Conservation (phyloP, 257 asterid species). For the Scutellaria barbata region DNA sequence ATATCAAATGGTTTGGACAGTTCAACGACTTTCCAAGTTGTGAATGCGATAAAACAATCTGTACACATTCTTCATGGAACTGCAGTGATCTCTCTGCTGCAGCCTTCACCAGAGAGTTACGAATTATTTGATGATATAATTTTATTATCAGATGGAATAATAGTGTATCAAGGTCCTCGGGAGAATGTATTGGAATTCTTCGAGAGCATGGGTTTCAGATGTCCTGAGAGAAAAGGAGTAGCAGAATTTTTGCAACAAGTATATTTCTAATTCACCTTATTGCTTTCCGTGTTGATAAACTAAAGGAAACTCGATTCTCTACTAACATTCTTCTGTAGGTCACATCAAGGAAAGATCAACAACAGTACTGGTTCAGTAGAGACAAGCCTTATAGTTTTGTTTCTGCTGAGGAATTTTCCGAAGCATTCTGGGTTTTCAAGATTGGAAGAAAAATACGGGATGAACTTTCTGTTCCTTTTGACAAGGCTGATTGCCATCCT, state of each 20-base stretch:
- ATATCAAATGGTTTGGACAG: slow-evolving; percentile 89
- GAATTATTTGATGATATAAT: slow-evolving; percentile 77
- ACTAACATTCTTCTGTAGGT: slow-evolving; percentile 45
- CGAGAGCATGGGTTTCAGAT: slow-evolving; percentile 72
- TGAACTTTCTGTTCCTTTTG: slow-evolving; percentile 65
- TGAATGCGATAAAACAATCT: slow-evolving; percentile 64
- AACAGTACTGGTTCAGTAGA: slow-evolving; percentile 64
- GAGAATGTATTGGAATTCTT: slow-evolving; percentile 69
- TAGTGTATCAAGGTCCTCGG: slow-evolving; percentile 85
- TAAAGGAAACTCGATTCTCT: background rate
- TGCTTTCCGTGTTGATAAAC: background rate
- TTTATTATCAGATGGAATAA: slow-evolving; percentile 67
- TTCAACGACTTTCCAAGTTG: slow-evolving; percentile 79
- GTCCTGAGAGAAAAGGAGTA: slow-evolving; percentile 83
- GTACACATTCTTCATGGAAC: slow-evolving; percentile 79
- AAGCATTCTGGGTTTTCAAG: slow-evolving; percentile 61
- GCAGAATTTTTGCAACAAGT: slow-evolving; percentile 92
- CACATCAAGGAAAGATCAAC: slow-evolving; percentile 82
- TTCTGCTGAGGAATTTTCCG: slow-evolving; percentile 57
- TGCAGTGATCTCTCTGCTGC: slow-evolving; percentile 75
- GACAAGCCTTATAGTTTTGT: slow-evolving; percentile 54
- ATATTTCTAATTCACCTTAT: slow-evolving; percentile 17
- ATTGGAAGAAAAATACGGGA: slow-evolving; percentile 59
- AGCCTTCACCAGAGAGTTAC: slow-evolving; percentile 83
- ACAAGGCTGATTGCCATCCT: slow-evolving; percentile 67